phyloP scores from a whole-genome alignment of 2,329 filamentous ascomycete species.

The Hymenoscyphus fraxineus region DNA sequence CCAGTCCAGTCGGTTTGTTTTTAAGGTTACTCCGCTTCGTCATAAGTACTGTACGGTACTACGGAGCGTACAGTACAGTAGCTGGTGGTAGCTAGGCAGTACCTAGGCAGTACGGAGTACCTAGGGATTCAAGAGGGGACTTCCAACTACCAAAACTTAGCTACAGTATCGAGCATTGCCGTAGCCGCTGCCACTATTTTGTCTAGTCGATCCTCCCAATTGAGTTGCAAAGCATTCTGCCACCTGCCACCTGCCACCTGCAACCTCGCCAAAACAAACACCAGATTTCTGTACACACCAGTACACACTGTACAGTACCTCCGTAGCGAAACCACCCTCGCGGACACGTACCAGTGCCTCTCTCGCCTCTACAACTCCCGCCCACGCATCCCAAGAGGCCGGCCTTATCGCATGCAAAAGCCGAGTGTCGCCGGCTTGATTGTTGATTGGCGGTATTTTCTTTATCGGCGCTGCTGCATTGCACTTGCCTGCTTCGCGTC shows the following conservation, averaged over 20 bases:
- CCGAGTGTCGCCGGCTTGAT: neutral
- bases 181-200: neutral
- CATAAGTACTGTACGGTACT: neutral
- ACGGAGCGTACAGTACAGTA: too few species aligned
- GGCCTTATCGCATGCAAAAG: neutral
- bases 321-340: too few species aligned
- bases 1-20: too few species aligned
- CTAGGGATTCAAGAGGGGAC: neutral
- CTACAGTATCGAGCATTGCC: neutral
- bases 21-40: neutral
- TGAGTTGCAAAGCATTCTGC: neutral
- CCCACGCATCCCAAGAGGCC: too few species aligned
- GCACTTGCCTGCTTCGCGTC: slow-evolving; percentile 3
- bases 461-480: slow-evolving; percentile 8
- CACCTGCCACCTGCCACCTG: too few species aligned
- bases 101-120: too few species aligned
- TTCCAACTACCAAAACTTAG: neutral
- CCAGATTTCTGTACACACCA: too few species aligned
- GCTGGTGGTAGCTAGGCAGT: too few species aligned
- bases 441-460: slow-evolving; percentile 12
- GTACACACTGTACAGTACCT: too few species aligned
- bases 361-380: too few species aligned
- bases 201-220: neutral
- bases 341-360: too few species aligned
- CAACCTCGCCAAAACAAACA: neutral